Percentiles rank a stretch among this genome's conserved stretches.
Evolutionary conservation across 352 stramenopile genomes (phyloP).

Genomic region (Globisporangium yorkense): DNA sequence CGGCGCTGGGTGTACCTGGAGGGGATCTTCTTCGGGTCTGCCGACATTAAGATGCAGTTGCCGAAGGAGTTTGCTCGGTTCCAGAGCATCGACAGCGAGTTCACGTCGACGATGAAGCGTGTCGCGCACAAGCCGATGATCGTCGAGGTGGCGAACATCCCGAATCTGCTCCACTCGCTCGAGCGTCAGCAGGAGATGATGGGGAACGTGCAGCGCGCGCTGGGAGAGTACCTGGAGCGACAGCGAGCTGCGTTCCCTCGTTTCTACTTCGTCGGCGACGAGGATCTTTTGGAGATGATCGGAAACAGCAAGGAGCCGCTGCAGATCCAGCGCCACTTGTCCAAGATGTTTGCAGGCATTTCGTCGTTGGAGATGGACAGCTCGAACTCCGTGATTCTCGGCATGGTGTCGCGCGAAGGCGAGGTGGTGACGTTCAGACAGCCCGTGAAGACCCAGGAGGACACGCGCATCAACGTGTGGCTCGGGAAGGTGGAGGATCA

Average conservation of each 20-base stretch:
- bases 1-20: slow-evolving; percentile 99
- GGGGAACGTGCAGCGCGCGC: slow-evolving; percentile 98
- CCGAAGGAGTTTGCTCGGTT: slow-evolving; percentile 98
- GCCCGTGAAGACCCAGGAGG: slow-evolving; percentile 88
- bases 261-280: slow-evolving; percentile 99
- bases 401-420: slow-evolving; percentile 98
- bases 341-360: slow-evolving; percentile 99
- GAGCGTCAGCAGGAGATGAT: slow-evolving; percentile 96
- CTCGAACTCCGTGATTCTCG: slow-evolving; percentile 66
- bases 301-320: slow-evolving; percentile 97
- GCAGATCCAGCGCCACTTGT: slow-evolving; percentile 96
- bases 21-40: slow-evolving; percentile 98
- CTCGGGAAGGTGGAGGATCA: slow-evolving; percentile 94
- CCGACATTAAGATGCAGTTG: slow-evolving; percentile 99
- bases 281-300: slow-evolving; percentile 99
- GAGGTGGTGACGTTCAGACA: slow-evolving; percentile 95
- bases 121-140: slow-evolving; percentile 96
- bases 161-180: slow-evolving; percentile 89
- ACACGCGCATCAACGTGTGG: slow-evolving; percentile 94
- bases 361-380: slow-evolving; percentile 86
- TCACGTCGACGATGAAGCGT: slow-evolving; percentile 97
- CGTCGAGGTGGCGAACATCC: slow-evolving; percentile 91
- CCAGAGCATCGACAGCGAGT: slow-evolving; percentile 98
- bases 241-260: slow-evolving; percentile 94
- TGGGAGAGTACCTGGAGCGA: slow-evolving; percentile 99